Evolutionary conservation across 2,329 filamentous ascomycete genomes (phyloP).

Genomic region (Microsporum audouinii): DNA sequence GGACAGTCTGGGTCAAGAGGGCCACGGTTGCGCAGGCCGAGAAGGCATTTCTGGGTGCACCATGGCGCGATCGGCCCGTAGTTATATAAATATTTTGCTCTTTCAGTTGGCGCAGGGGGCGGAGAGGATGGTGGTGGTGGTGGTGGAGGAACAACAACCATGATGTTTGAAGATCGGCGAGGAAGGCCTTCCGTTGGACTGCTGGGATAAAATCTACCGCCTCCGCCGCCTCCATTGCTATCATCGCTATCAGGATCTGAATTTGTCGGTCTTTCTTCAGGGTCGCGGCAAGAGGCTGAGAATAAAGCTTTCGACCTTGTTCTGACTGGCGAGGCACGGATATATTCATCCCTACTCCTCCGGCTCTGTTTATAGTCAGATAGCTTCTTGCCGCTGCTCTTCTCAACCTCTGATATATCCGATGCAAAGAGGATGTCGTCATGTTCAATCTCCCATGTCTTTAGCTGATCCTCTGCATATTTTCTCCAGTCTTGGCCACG

Average conservation of each 20-base stretch:
- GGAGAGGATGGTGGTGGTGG: neutral
- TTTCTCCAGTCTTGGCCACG: slow-evolving; percentile 15
- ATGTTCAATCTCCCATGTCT: slow-evolving; percentile 19
- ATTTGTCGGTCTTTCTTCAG: neutral
- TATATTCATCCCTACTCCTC: slow-evolving; percentile 2
- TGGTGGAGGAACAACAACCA: slow-evolving; percentile 7
- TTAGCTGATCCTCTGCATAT: slow-evolving; percentile 10
- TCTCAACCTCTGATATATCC: neutral
- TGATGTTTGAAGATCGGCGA: slow-evolving; percentile 5
- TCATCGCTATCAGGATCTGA: neutral
- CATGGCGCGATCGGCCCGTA: slow-evolving; percentile 16
- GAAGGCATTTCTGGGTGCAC: slow-evolving; percentile 33
- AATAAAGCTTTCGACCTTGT: slow-evolving; percentile 3
- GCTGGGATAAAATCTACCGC: slow-evolving; percentile 8
- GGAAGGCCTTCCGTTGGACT: slow-evolving; percentile 10
- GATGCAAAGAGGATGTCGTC: slow-evolving; percentile 12
- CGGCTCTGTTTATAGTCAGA: neutral
- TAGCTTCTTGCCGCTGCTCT: neutral
- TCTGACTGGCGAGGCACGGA: neutral
- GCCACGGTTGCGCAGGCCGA: slow-evolving; percentile 24
- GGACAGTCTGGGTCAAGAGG: slow-evolving; percentile 29
- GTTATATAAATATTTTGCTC: neutral
- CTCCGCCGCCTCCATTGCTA: neutral
- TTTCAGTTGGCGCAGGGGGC: neutral
- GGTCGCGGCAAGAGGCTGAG: neutral